Percentiles rank a stretch among this genome's conserved stretches.
phyloP scores from a whole-genome alignment of 805 yeast species.

The Pichia exigua region DNA sequence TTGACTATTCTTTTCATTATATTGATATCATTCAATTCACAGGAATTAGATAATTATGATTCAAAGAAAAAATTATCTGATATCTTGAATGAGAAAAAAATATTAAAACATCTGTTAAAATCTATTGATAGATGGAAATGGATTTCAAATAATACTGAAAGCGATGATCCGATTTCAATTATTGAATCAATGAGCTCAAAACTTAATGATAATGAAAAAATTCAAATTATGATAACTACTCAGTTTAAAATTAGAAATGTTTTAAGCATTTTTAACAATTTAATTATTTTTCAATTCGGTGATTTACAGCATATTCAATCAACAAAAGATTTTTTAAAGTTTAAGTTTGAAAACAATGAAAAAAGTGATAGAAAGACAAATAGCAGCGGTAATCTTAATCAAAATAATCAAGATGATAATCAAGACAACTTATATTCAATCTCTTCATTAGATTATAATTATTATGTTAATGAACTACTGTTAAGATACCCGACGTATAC shows the following conservation, averaged over 20 bases:
- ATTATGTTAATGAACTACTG: constrained; percentile 65
- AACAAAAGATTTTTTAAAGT: constrained; percentile 40
- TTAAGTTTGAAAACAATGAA: constrained; percentile 29
- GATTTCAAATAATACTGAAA: constrained; percentile 26
- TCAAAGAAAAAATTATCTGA: constrained; percentile 4
- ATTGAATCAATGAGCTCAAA: constrained; percentile 10
- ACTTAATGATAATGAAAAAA: constrained; percentile 18
- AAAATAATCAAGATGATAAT: background rate
- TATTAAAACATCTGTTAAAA: constrained; percentile 38
- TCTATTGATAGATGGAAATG: constrained; percentile 65
- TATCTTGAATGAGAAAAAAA: constrained; percentile 21
- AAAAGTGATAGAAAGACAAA: background rate
- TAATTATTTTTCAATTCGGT: constrained; percentile 58
- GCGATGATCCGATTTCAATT: constrained; percentile 12
- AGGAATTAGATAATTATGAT: constrained; percentile 7
- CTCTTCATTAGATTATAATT: constrained; percentile 79
- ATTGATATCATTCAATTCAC: constrained; percentile 10
- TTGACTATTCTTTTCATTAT: constrained; percentile 24
- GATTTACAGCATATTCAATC: constrained; percentile 31
- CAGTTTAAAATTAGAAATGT: constrained; percentile 48
- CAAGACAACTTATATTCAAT: constrained; percentile 27
- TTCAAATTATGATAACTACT: constrained; percentile 13
- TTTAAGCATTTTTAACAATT: constrained; percentile 44
- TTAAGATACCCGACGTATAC: constrained; percentile 68
- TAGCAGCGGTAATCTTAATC: background rate